Percentiles rank a stretch among this genome's conserved stretches.
Evolutionary conservation across 495 filamentous ascomycete species (phyloP).

Genomic region (Aspergillus asperescens): DNA sequence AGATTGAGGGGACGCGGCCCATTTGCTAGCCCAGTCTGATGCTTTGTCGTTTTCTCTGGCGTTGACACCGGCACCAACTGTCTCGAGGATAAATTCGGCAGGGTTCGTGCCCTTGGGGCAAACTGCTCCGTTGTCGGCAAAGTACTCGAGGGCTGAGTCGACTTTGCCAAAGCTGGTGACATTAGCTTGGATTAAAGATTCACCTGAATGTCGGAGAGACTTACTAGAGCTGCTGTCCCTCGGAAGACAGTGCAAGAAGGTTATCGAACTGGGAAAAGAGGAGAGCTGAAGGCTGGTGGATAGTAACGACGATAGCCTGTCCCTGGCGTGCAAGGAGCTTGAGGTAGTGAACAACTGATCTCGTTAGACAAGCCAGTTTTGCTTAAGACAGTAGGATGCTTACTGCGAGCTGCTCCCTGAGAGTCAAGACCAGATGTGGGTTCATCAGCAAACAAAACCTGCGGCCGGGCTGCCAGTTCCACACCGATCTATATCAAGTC

Average conservation of each 20-base stretch:
- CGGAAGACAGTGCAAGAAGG: conserved; percentile 45
- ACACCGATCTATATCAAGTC: too few species aligned
- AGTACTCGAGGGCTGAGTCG: conserved; percentile 54
- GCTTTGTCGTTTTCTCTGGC: conserved; percentile 25
- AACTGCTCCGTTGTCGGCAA: conserved; percentile 46
- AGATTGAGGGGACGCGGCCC: conserved; percentile 53
- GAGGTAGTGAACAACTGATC: conserved; percentile 60
- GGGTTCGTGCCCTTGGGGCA: conserved; percentile 50
- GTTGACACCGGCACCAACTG: conserved; percentile 36
- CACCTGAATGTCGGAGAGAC: too few species aligned
- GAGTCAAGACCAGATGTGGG: conserved; percentile 62
- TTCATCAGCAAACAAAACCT: conserved; percentile 61
- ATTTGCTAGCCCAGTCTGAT: conserved; percentile 45
- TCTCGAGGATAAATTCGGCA: conserved; percentile 54
- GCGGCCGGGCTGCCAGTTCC: conserved; percentile 61
- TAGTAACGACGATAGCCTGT: conserved; percentile 87
- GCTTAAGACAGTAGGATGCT: background rate
- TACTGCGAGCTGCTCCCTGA: conserved; percentile 52
- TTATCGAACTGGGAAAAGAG: conserved; percentile 49
- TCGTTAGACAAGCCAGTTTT: background rate
- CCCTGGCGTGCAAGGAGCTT: conserved; percentile 76
- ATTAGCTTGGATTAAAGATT: too few species aligned
- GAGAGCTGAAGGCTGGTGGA: conserved; percentile 83
- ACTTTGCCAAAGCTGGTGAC: too few species aligned
- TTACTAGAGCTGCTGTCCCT: too few species aligned